phyloP scores from a whole-genome alignment of 2,329 filamentous ascomycete species.

The Dryadomyces quercus-mongolicae region DNA sequence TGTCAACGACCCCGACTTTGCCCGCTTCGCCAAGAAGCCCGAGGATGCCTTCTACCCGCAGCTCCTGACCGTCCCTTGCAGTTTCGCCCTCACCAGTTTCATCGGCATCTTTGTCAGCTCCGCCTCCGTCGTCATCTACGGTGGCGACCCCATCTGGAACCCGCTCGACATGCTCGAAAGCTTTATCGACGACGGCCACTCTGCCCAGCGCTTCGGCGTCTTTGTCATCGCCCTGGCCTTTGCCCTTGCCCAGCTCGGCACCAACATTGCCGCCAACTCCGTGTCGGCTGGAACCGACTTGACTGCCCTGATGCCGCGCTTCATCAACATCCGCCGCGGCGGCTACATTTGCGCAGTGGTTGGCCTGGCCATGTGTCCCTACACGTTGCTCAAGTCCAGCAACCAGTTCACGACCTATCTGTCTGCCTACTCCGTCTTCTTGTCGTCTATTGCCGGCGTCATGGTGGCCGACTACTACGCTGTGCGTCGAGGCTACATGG shows the following conservation, averaged over 20 bases:
- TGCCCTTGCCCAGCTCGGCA: constrained; percentile 69
- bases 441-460: constrained; percentile 89
- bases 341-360: constrained; percentile 74
- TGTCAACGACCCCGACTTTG: constrained; percentile 71
- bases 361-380: constrained; percentile 78
- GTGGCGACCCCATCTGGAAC: constrained; percentile 55
- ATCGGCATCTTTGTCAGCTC: constrained; percentile 72
- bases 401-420: constrained; percentile 90
- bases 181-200: constrained; percentile 58
- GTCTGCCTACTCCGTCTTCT: constrained; percentile 83
- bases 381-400: constrained; percentile 59
- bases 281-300: constrained; percentile 75
- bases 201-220: constrained; percentile 59
- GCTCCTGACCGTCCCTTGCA: constrained; percentile 57
- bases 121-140: constrained; percentile 56
- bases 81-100: constrained; percentile 70
- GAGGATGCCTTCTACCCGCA: constrained; percentile 71
- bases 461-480: constrained; percentile 82
- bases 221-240: constrained; percentile 63
- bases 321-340: constrained; percentile 73
- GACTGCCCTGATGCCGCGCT: constrained; percentile 68
- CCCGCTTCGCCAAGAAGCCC: constrained; percentile 69
- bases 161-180: constrained; percentile 53
- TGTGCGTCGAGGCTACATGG: constrained; percentile 70
- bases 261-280: constrained; percentile 79